Conservation (phyloP, 768 basidiomycete species). For the Russula dissimulans region DNA sequence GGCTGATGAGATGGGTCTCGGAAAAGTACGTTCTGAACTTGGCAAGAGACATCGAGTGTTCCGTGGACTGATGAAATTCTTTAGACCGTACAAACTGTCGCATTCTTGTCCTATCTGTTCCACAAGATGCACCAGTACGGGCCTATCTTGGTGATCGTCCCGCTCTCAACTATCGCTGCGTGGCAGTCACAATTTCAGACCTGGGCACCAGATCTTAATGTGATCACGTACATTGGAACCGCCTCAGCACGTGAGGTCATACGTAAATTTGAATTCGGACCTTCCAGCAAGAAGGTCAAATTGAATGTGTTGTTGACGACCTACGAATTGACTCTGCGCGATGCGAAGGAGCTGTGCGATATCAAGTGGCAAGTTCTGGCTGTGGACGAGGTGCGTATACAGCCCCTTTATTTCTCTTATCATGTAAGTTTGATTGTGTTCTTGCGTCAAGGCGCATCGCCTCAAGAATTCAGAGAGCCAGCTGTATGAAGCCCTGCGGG, state of each 20-base stretch:
- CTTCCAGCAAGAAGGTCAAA: conserved; percentile 80
- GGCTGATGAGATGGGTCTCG: conserved; percentile 99
- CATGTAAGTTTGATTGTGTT: not conserved
- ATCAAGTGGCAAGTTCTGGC: conserved; percentile 97
- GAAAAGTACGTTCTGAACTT: conserved; percentile 49
- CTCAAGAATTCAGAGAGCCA: conserved; percentile 97
- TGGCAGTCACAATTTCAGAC: conserved; percentile 93
- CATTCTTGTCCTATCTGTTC: conserved; percentile 91
- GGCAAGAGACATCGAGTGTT: not conserved
- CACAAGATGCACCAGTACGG: conserved; percentile 90
- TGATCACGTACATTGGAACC: conserved; percentile 93
- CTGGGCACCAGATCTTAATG: conserved; percentile 96
- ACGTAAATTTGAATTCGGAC: conserved; percentile 84
- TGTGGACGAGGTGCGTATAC: conserved; percentile 76
- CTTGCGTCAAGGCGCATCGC: conserved; percentile 68
- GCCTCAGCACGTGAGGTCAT: conserved; percentile 84
- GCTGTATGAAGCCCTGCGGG: conserved; percentile 85
- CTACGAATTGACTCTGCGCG: conserved; percentile 90
- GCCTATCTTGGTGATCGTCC: conserved; percentile 95
- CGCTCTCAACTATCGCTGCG: conserved; percentile 93
- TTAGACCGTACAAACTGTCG: conserved; percentile 90
- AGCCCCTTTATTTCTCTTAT: conserved; percentile 18
- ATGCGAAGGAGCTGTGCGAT: conserved; percentile 76
- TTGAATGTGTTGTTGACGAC: conserved; percentile 97
- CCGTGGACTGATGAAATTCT: conserved; percentile 15